A percentile compares a stretch with the other conserved stretches of the same genome.
Conservation (phyloP, 495 filamentous ascomycete species). For the Neurospora tetrasperma region DNA sequence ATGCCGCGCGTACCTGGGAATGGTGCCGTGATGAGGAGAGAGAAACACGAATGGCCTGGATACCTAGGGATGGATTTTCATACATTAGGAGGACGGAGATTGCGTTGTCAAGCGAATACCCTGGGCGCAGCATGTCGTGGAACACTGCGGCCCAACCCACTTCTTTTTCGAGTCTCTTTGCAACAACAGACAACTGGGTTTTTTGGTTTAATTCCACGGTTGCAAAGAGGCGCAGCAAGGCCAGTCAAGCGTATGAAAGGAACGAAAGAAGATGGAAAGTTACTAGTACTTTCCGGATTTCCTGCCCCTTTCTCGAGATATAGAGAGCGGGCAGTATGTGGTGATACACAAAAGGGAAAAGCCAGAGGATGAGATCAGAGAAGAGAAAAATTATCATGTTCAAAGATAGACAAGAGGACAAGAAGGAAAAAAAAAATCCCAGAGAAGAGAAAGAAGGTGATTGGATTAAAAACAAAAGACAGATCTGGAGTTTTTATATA, state of each 20-base stretch:
- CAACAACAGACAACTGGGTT: background rate
- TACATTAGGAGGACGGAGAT: background rate
- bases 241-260: constrained; percentile 1
- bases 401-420: background rate
- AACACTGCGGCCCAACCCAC: background rate
- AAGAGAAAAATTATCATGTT: background rate
- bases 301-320: background rate
- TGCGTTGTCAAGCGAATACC: constrained; percentile 1
- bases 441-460: background rate
- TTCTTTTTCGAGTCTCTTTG: background rate
- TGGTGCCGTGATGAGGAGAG: background rate
- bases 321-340: background rate
- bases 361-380: background rate
- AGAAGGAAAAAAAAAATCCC: background rate
- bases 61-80: constrained; percentile 1
- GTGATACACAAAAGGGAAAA: constrained; percentile 1
- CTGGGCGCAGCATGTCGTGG: background rate
- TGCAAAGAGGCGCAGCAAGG: background rate
- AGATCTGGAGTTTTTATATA: background rate
- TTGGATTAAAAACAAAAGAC: background rate
- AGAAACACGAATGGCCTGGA: background rate
- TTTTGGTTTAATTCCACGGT: background rate
- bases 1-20: constrained; percentile 1
- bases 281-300: background rate
- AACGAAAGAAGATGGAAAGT: constrained; percentile 1